Conservation (phyloP, 2,329 filamentous ascomycete genomes). For the Arthroderma sp. region DNA sequence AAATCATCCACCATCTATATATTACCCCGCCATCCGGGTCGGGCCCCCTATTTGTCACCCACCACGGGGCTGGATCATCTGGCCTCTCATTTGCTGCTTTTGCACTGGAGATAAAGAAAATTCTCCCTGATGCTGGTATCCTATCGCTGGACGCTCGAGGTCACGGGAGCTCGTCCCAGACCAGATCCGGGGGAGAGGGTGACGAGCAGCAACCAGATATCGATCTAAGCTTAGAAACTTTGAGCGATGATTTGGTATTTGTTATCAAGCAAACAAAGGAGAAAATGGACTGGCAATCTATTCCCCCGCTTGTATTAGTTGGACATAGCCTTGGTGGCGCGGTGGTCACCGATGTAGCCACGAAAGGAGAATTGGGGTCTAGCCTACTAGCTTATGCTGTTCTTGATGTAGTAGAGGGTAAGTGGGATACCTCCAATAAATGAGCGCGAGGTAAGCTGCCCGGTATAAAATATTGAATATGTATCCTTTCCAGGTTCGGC, state of each 20-base stretch:
- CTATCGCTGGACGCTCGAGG: constrained; percentile 75
- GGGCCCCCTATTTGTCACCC: constrained; percentile 78
- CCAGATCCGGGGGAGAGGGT: constrained; percentile 18
- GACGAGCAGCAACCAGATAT: constrained; percentile 23
- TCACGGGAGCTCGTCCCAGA: constrained; percentile 55
- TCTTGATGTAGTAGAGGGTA: constrained; percentile 80
- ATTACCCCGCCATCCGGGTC: constrained; percentile 61
- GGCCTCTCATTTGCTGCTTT: constrained; percentile 83
- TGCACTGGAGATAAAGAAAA: constrained; percentile 60
- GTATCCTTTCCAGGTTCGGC: constrained; percentile 49
- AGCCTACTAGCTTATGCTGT: constrained; percentile 75
- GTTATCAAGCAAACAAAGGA: constrained; percentile 55
- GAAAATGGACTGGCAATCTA: constrained; percentile 56
- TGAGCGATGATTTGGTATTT: constrained; percentile 58
- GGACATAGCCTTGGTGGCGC: constrained; percentile 90
- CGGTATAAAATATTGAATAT: background rate
- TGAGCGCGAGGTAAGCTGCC: background rate
- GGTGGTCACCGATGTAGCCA: constrained; percentile 73
- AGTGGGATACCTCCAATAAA: background rate
- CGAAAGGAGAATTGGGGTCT: constrained; percentile 49
- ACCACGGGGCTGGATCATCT: constrained; percentile 89
- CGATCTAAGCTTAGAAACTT: constrained; percentile 59
- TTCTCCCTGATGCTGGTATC: constrained; percentile 67
- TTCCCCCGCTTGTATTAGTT: constrained; percentile 69
- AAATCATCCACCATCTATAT: constrained; percentile 69